Percentiles rank a stretch among this genome's conserved stretches.
phyloP scores from a whole-genome alignment of 495 filamentous ascomycete genomes.

The Cercophora newfieldiana region DNA sequence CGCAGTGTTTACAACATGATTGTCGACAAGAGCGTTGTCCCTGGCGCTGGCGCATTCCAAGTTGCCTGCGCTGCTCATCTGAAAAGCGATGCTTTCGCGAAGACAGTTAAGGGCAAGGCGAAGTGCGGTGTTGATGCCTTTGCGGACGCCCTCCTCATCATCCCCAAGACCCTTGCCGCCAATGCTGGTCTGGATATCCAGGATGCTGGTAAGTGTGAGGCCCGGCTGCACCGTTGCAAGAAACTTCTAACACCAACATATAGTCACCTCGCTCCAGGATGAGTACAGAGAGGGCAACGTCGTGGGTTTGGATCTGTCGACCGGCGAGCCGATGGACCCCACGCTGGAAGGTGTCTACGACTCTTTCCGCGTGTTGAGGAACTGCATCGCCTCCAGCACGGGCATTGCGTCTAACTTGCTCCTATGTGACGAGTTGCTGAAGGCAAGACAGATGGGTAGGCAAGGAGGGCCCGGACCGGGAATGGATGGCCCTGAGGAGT shows the following conservation, averaged over 20 bases:
- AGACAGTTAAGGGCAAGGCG: conserved; percentile 93
- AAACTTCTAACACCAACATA: conserved; percentile 8
- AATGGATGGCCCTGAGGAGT: conserved; percentile 54
- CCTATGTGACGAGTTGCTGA: conserved; percentile 94
- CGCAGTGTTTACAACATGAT: conserved; percentile 98
- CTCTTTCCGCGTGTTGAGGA: conserved; percentile 90
- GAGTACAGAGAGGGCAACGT: conserved; percentile 80
- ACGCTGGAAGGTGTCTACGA: conserved; percentile 90
- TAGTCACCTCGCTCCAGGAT: conserved; percentile 81
- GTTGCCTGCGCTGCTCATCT: conserved; percentile 90
- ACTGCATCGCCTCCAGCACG: conserved; percentile 88
- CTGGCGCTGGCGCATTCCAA: conserved; percentile 94
- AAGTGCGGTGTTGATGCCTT: conserved; percentile 94
- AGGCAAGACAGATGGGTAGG: conserved; percentile 89
- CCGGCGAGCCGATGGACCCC: conserved; percentile 95
- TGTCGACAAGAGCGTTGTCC: conserved; percentile 91
- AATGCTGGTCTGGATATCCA: conserved; percentile 97
- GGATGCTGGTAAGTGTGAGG: conserved; percentile 68
- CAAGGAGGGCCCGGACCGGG: conserved; percentile 52
- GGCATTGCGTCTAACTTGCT: conserved; percentile 95
- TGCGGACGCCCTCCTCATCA: conserved; percentile 88
- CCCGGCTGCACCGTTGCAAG: conserved; percentile 20
- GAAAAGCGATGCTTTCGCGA: conserved; percentile 75
- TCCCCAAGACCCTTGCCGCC: conserved; percentile 95
- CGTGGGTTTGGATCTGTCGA: conserved; percentile 81